Evolutionary conservation across 495 filamentous ascomycete genomes (phyloP).

Genomic region (Astrocystis sublimbata): DNA sequence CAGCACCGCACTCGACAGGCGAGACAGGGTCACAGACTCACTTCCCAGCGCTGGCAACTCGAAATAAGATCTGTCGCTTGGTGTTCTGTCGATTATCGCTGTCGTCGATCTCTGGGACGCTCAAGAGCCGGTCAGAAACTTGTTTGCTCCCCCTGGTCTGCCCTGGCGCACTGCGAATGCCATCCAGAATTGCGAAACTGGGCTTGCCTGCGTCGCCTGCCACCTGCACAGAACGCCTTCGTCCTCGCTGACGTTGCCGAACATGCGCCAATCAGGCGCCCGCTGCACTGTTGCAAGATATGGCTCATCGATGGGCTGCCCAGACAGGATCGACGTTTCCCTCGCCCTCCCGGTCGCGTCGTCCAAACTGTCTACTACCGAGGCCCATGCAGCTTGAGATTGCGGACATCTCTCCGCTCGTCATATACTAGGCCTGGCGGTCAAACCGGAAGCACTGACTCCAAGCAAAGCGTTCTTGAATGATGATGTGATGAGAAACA

Average conservation of each 20-base stretch:
- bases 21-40: too few relatives aligned
- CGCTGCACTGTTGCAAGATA: constrained; percentile 3
- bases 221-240: too few relatives aligned
- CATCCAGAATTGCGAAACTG: constrained; percentile 30
- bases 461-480: background rate
- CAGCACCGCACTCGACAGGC: too few relatives aligned
- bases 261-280: background rate
- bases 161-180: constrained; percentile 6
- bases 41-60: too few relatives aligned
- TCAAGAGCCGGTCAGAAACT: constrained; percentile 9
- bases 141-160: constrained; percentile 1
- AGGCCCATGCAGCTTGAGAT: background rate
- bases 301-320: constrained; percentile 1
- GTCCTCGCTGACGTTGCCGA: background rate
- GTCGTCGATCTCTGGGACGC: constrained; percentile 10
- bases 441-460: constrained; percentile 10
- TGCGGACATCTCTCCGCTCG: constrained; percentile 30
- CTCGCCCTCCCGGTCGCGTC: constrained; percentile 6
- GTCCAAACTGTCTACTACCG: background rate
- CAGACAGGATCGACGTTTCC: constrained; percentile 17
- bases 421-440: constrained; percentile 25
- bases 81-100: constrained; percentile 17
- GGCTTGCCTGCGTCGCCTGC: too few relatives aligned
- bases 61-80: constrained; percentile 3
- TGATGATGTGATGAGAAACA: constrained; percentile 6